Base-by-base conservation (phyloP, 176 grass and related monocot genomes). In the Bothriochloa decipiens region DNA sequence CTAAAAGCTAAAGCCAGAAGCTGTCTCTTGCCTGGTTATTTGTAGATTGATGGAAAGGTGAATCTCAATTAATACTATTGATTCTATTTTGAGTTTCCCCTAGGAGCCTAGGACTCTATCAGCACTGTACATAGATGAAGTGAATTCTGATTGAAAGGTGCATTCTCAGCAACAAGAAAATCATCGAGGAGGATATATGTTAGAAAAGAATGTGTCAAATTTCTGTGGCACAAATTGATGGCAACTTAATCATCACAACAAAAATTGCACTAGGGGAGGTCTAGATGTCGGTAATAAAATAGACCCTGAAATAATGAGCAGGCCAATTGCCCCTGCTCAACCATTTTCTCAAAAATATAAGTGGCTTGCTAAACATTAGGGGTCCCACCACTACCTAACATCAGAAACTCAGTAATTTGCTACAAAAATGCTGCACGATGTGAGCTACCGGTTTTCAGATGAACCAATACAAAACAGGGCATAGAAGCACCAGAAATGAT, bases 151-250 rank as follows among this genome's bases (percentile, higher is more conserved):
- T 73, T 93, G 87, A 90, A 86, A 76, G 91, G 89, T 83, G 93
- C 91, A 92, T 98, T 94, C 43, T 98, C 96, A 15, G 96, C 96
- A 76, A 99, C 79, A 85, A 99, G 93, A 74, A 99, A 87, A 89
- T 96, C 96, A 49, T 80, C 91, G 0, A 99, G 96, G 60, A 99
- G 93, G 81, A 96, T 80, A 85, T 99, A 93, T 99, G 85, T 84
- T 46, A n/a, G 35, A 91, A 83, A 81, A 81, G 13, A 67, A 84
- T 13, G 69, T 78, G n/a, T n/a, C 6, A 55, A n/a, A 5, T 47
- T 47, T 47, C 12, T 15, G 45, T 47, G 13, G 43, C 29, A 64
- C 32, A 61, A 72, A 82, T 75, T 70, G 75, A 77, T 79, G 42
- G 73, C 62, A 64, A 68, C 23, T 80, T 50, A 75, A 52, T 69